Base-by-base conservation (phyloP, 2,329 filamentous ascomycete genomes). In the Cladosporium sp. region DNA sequence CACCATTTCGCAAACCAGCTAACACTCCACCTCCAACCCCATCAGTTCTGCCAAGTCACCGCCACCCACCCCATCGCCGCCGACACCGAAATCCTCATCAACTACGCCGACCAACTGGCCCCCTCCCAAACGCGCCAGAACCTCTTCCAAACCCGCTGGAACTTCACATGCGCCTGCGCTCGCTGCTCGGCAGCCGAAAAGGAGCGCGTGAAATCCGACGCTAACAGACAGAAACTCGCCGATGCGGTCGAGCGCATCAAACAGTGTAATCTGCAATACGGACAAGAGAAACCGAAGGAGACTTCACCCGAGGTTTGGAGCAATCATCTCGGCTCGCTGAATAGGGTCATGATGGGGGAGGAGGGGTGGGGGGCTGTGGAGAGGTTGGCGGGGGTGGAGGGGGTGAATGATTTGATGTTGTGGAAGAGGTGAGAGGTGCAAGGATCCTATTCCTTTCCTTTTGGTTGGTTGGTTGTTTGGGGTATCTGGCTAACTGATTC, bases 61-160 rank as follows among this genome's bases (percentile, higher is more conserved):
- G 36, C 27, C 17, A 8, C 8, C 45, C 12, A 24, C 7, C 20
- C 11, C 7, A 40, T 48, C 45, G 29, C 39, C 12, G 18, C 27
- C 20, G 45, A 37, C 37, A 27, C 40, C 17, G 45, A 48, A 27
- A 41, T 48, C 37, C 24, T 48, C 18, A 17, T 48, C 37, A 34
- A 34, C 37, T 48, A 48, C 11, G 9, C 32, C 7, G 27, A 48
- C 3, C 27, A 18, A 3, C 24, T 34, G 12, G 27, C 18, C 22
- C 6, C 29, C 15, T 20, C 17, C 3, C 20, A 19, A 12, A 17
- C n/a, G 2, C 37, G 45, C 17, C 45, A 48, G 15, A 22, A 18
- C 17, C 12, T 12, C 7, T 27, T 48, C 17, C 37, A 32, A 13
- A 22, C 27, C 2, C 45, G 45, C 45, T 48, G 45, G 45, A 15